A percentile compares a stretch with the other conserved stretches of the same genome.
These are phyloP conservation scores for Triglochin maritima DNA, from an alignment of 106 monocot genomes.

Conservation along the genomic window DNA sequence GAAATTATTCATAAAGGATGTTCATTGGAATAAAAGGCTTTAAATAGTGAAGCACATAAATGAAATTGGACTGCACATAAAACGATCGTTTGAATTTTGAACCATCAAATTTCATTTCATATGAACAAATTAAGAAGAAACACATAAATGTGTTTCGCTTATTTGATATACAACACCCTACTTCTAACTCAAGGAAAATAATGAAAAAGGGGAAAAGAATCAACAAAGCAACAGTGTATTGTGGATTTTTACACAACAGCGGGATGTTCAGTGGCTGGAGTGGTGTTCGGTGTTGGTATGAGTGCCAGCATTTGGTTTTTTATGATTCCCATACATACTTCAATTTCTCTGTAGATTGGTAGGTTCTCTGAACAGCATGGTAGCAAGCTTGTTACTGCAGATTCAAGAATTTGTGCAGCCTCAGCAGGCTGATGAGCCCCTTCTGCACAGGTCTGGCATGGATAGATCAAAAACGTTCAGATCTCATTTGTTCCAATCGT, in stretches of 20 bases:
- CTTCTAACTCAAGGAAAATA: background rate
- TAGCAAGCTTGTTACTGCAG: conserved; percentile 52
- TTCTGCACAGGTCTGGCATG: conserved; percentile 61
- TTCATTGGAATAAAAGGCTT: too few relatives aligned
- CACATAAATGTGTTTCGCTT: conserved; percentile 2
- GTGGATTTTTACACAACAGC: conserved; percentile 1
- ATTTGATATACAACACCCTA: conserved; percentile 5
- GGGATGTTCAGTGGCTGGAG: conserved; percentile 17
- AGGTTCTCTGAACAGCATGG: conserved; percentile 73
- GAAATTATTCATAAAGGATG: too few relatives aligned
- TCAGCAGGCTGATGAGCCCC: conserved; percentile 84
- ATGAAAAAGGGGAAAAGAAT: background rate
- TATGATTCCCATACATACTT: conserved; percentile 76
- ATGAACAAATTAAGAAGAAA: background rate
- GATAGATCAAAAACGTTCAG: background rate
- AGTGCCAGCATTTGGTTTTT: conserved; percentile 94
- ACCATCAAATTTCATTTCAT: background rate
- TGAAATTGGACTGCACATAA: too few relatives aligned
- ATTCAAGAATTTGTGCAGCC: conserved; percentile 85
- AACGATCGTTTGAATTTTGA: too few relatives aligned
- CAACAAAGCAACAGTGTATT: background rate
- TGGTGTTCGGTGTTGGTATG: conserved; percentile 47
- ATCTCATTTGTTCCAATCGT: background rate
- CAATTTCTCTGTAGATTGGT: conserved; percentile 72
- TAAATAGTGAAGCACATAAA: too few relatives aligned